These are phyloP conservation scores for Boletellus deceptivus DNA, from an alignment of 1,284 basidiomycete species.

Conservation along the genomic window DNA sequence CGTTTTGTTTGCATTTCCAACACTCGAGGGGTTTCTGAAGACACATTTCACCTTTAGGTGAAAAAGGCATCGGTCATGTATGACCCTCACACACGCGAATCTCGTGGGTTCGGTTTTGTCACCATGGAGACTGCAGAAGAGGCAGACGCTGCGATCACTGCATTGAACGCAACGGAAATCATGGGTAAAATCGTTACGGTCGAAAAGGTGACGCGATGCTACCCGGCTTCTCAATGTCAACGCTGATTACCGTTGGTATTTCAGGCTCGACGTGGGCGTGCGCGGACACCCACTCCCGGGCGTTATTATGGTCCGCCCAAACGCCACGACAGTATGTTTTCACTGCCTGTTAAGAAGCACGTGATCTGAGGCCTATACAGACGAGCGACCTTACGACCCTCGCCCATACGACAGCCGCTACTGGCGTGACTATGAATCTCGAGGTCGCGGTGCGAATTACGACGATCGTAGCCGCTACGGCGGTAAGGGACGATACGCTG, in stretches of 20 bases:
- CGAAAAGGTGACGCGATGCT: slow-evolving; percentile 64
- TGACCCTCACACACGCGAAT: slow-evolving; percentile 95
- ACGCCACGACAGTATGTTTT: slow-evolving; percentile 54
- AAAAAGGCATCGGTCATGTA: slow-evolving; percentile 93
- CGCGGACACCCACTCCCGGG: slow-evolving; percentile 93
- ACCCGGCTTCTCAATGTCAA: neutral
- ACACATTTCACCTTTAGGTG: slow-evolving; percentile 45
- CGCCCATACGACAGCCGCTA: slow-evolving; percentile 80
- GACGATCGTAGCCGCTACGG: slow-evolving; percentile 41
- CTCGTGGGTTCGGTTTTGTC: slow-evolving; percentile 97
- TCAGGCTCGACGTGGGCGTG: slow-evolving; percentile 92
- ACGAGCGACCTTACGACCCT: slow-evolving; percentile 76
- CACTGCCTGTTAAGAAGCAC: slow-evolving; percentile 6
- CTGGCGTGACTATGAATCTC: slow-evolving; percentile 60
- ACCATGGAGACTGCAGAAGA: slow-evolving; percentile 89
- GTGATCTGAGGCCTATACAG: slow-evolving; percentile 33
- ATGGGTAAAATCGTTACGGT: slow-evolving; percentile 86
- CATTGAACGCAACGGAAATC: slow-evolving; percentile 79
- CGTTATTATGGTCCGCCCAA: slow-evolving; percentile 92
- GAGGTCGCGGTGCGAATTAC: slow-evolving; percentile 38
- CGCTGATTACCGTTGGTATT: slow-evolving; percentile 28
- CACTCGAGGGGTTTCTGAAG: slow-evolving; percentile 6
- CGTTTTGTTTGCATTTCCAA: neutral
- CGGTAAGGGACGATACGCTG: slow-evolving; percentile 13
- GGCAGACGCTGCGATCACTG: slow-evolving; percentile 86